These are phyloP conservation scores for Dactylonectria macrodidyma DNA, from an alignment of 2,329 filamentous ascomycete species.

Conservation along the genomic window DNA sequence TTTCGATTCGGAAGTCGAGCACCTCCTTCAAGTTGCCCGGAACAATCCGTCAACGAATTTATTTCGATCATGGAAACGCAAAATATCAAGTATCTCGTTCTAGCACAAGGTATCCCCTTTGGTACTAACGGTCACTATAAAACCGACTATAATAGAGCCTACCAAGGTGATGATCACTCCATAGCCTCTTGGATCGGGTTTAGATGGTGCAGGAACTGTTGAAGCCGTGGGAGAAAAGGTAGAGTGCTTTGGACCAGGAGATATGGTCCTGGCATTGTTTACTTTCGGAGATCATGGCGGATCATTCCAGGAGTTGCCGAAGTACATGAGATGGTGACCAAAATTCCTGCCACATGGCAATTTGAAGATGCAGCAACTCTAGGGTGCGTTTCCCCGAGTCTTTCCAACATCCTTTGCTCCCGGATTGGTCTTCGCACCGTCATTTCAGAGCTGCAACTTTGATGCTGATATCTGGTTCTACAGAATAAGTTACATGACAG, in stretches of 20 bases:
- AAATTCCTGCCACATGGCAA: conserved; percentile 5
- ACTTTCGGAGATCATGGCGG: background rate
- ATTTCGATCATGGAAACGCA: background rate
- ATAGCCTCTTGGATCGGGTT: conserved; percentile 9
- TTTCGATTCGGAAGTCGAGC: background rate
- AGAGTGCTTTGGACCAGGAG: background rate
- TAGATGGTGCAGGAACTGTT: conserved; percentile 8
- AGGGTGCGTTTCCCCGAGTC: background rate
- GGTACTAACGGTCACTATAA: background rate
- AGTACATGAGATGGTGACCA: conserved; percentile 8
- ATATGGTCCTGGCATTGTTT: conserved; percentile 9
- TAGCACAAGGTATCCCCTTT: conserved; percentile 8
- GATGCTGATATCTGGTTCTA: background rate
- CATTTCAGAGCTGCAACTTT: no score
- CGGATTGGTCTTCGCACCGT: background rate
- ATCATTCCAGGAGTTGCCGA: conserved; percentile 8
- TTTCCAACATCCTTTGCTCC: background rate
- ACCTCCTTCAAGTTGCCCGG: no score
- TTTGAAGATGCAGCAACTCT: conserved; percentile 15
- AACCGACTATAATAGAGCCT: background rate
- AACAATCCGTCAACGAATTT: no score
- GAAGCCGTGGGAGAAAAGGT: conserved; percentile 4
- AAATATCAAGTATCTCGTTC: conserved; percentile 10
- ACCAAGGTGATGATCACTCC: background rate
- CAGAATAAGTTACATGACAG: conserved; percentile 12